Conservation (phyloP, 768 basidiomycete genomes). For the Amanita fuliginea region DNA sequence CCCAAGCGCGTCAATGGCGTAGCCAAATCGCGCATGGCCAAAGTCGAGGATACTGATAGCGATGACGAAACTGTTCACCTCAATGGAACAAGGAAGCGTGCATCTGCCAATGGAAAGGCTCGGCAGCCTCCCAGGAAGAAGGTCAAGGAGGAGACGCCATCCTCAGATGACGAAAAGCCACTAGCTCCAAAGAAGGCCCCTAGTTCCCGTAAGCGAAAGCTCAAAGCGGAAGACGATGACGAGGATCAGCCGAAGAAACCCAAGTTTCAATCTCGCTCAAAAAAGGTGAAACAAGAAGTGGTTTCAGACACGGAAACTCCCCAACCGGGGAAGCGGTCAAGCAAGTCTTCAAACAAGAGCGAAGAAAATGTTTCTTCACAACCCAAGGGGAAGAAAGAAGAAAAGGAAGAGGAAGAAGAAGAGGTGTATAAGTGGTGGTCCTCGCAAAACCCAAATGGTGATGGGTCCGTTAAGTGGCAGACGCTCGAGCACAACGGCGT, state of each 20-base stretch:
- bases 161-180: slow-evolving; percentile 26
- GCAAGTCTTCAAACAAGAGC: slow-evolving; percentile 31
- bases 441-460: slow-evolving; percentile 48
- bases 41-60: slow-evolving; percentile 24
- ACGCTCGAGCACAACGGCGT: slow-evolving; percentile 95
- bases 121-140: slow-evolving; percentile 59
- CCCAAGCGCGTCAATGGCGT: slow-evolving; percentile 27
- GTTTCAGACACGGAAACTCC: slow-evolving; percentile 26
- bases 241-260: slow-evolving; percentile 25
- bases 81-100: slow-evolving; percentile 28
- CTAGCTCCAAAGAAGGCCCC: slow-evolving; percentile 25
- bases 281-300: slow-evolving; percentile 47
- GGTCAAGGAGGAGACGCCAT: slow-evolving; percentile 33
- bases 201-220: slow-evolving; percentile 29
- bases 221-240: slow-evolving; percentile 35
- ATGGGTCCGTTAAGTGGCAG: slow-evolving; percentile 81
- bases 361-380: slow-evolving; percentile 27
- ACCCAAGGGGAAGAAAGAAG: slow-evolving; percentile 33
- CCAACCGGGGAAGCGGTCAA: slow-evolving; percentile 33
- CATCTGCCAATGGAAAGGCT: slow-evolving; percentile 26
- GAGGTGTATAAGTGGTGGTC: slow-evolving; percentile 88
- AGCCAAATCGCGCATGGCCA: slow-evolving; percentile 21
- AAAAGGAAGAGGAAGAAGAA: slow-evolving; percentile 56
- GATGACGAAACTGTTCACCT: slow-evolving; percentile 31
- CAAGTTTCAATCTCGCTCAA: slow-evolving; percentile 33